A percentile compares a stretch with the other conserved stretches of the same genome.
Evolutionary conservation across 192 early-diverging fungal species (phyloP).

Genomic region (Coemansia umbellata): DNA sequence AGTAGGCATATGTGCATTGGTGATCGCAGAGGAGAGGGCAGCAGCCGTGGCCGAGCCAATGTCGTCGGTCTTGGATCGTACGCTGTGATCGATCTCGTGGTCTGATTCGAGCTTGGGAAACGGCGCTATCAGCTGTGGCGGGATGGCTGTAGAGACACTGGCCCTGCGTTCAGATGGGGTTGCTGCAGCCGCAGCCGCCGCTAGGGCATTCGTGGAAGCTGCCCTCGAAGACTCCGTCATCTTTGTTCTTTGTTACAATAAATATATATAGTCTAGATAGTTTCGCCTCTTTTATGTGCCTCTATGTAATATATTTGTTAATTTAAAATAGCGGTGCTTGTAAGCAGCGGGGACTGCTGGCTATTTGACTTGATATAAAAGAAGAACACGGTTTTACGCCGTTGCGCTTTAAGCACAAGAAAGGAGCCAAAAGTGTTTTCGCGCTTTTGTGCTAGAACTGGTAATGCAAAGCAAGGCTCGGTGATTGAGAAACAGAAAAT

Average conservation of each 20-base stretch:
- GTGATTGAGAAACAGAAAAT: neutral
- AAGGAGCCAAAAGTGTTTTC: no score
- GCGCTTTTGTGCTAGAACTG: no score
- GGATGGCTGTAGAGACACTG: neutral
- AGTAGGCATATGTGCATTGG: conserved; percentile 8
- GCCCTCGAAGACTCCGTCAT: conserved; percentile 12
- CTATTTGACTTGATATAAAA: no score
- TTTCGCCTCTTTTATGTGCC: no score
- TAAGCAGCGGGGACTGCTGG: no score
- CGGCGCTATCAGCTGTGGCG: conserved; percentile 6
- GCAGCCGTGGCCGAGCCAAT: conserved; percentile 19
- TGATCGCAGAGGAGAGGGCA: conserved; percentile 27
- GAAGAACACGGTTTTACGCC: no score
- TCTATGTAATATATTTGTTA: no score
- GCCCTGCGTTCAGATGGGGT: neutral
- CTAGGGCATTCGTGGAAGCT: conserved; percentile 10
- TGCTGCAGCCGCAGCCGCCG: conserved; percentile 14
- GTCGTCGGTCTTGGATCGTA: neutral
- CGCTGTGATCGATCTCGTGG: neutral
- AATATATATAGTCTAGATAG: no score
- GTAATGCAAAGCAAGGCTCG: no score
- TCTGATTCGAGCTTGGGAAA: conserved; percentile 26
- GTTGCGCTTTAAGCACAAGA: no score
- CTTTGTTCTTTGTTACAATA: neutral
- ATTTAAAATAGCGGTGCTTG: no score